Percentiles rank a stretch among this genome's conserved stretches.
Conservation (phyloP, 208 protist species). For the Acanthamoeba rhysodes region DNA sequence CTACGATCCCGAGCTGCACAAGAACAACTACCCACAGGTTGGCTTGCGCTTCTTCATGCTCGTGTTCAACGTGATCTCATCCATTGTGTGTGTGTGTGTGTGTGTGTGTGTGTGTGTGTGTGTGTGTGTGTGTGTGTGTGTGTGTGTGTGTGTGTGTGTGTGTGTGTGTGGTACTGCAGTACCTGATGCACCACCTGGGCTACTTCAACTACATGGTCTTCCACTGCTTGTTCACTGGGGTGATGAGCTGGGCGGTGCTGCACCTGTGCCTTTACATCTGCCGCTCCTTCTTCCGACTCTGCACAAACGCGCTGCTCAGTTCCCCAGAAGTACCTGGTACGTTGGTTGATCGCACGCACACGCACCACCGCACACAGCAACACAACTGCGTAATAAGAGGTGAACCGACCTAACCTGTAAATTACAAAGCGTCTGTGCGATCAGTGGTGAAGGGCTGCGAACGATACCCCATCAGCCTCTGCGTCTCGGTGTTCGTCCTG, state of each 20-base stretch:
- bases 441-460: neutral
- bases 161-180: neutral
- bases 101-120: no score
- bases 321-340: neutral
- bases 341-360: neutral
- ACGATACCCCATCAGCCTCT: constrained; percentile 2
- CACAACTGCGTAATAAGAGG: no score
- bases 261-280: neutral
- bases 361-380: neutral
- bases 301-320: neutral
- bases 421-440: neutral
- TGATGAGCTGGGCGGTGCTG: neutral
- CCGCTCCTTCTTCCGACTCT: neutral
- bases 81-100: neutral
- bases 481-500: neutral
- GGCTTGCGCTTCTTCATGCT: neutral
- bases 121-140: no score
- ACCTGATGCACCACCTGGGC: constrained; percentile 48
- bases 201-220: constrained; percentile 65
- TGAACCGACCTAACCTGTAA: neutral
- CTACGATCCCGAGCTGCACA: constrained; percentile 57
- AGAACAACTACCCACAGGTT: constrained; percentile 64
- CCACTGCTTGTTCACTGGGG: constrained; percentile 37
- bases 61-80: neutral
- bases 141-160: no score